Base-by-base conservation (phyloP, 176 grass and related monocot species). In the Oropetium thomaeum region DNA sequence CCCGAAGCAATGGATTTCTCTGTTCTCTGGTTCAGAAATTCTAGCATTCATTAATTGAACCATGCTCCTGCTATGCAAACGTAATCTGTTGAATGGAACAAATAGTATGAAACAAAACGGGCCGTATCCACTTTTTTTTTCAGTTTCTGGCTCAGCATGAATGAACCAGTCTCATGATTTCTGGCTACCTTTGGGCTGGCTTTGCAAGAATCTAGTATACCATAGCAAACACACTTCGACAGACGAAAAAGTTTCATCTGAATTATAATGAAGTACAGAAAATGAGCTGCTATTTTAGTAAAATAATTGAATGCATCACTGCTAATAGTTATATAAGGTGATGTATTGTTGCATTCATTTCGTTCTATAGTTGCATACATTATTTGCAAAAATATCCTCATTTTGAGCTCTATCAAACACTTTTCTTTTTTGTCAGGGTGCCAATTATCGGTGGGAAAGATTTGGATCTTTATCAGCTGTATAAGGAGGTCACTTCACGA, bases 381-480 rank as follows among this genome's bases (percentile, higher is more conserved):
- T 65, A 57, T 44, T 53, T 52, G 13, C n/a, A 35, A 7, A 53
- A 53, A 13, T 69, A 33, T 69, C 63, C 40, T 77, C 47, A 70
- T 65, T 64, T 68, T 16, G 1, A 8, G 29, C 10, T 76, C 61
- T 55, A 32, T 72, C 25, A 73, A 54, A 79, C 62, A 69, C 33
- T 43, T 16, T 68, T 79, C 43, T 35, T 19, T 68, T 78, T 70
- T 70, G 5, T 48, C 63, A 99, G 96, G 92, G 80, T 99, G 55
- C 96, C 96, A 74, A 87, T 92, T 71, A 90, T 99, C 63, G 96
- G 96, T 76, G 96, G 96, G 82, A 99, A 84, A 76, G 82, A 92
- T 73, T 83, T 99, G 69, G 92, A 99, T 85, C 96, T 99, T 68
- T 89, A 95, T 99, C 84, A 74, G 59, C 87, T 99, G 52, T 99